Percentiles rank a stretch among this genome's conserved stretches.
These are phyloP conservation scores for Lactarius psammicola DNA, from an alignment of 768 basidiomycete genomes.

Conservation along the genomic window DNA sequence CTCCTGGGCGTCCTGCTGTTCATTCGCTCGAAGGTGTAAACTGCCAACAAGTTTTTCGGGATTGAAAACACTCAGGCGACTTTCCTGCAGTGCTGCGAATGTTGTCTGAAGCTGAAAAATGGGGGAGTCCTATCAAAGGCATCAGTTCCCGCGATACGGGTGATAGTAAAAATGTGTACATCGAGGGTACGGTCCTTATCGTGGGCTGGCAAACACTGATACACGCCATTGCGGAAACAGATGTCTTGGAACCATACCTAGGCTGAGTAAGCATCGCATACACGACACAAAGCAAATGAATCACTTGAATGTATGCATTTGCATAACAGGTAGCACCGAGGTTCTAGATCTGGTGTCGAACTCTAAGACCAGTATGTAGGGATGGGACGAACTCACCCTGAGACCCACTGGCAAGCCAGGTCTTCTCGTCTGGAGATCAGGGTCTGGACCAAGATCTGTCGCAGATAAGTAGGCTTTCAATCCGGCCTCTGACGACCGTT, in stretches of 20 bases:
- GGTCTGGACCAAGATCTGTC: constrained; percentile 23
- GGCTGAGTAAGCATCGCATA: constrained; percentile 10
- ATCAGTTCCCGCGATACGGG: not conserved
- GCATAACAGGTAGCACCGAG: constrained; percentile 97
- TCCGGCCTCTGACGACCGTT: constrained; percentile 17
- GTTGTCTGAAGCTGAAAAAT: constrained; percentile 76
- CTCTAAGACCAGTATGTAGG: constrained; percentile 8
- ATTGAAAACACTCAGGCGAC: constrained; percentile 70
- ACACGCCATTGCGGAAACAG: constrained; percentile 80
- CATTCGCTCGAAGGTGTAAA: constrained; percentile 71
- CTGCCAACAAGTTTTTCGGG: constrained; percentile 84
- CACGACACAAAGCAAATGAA: not conserved
- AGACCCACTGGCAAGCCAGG: constrained; percentile 63
- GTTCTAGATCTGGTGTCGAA: constrained; percentile 53
- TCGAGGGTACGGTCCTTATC: constrained; percentile 46
- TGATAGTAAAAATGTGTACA: constrained; percentile 32
- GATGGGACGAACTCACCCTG: constrained; percentile 47
- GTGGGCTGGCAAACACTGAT: constrained; percentile 62
- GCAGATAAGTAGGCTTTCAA: constrained; percentile 33
- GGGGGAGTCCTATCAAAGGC: constrained; percentile 60
- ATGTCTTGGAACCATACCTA: constrained; percentile 92
- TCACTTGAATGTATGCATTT: constrained; percentile 88
- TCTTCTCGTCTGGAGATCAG: constrained; percentile 18
- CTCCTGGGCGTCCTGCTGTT: constrained; percentile 99
- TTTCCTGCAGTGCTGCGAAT: constrained; percentile 82